These are phyloP conservation scores for Saitozyma sp. DNA, from an alignment of 768 basidiomycete species.

Conservation along the genomic window DNA sequence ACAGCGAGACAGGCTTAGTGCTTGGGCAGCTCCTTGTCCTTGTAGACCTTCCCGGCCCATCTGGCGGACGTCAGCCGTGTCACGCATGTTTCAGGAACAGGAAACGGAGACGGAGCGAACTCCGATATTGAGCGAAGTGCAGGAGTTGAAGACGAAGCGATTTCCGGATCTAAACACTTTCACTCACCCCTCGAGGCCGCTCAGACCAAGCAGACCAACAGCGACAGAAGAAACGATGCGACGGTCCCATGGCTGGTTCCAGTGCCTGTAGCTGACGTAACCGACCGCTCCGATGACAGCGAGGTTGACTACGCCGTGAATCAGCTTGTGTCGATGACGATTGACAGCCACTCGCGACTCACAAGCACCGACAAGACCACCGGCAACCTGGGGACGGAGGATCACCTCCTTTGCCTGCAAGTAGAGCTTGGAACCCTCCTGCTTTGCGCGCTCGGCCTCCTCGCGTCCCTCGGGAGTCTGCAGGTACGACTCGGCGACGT, in stretches of 20 bases:
- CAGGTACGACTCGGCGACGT: constrained; percentile 65
- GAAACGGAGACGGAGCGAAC: too few species aligned
- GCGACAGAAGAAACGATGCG: constrained; percentile 63
- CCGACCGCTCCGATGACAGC: constrained; percentile 61
- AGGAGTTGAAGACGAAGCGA: not conserved
- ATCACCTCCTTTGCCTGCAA: constrained; percentile 61
- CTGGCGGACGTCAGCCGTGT: constrained; percentile 32
- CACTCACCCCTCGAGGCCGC: constrained; percentile 69
- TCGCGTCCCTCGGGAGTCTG: constrained; percentile 63
- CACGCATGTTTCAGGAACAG: not conserved
- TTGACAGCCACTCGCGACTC: constrained; percentile 30
- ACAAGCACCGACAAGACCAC: constrained; percentile 66
- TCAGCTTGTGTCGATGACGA: not conserved
- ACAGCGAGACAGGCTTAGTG: too few species aligned
- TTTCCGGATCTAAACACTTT: not conserved
- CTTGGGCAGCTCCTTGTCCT: constrained; percentile 43
- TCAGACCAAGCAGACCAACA: constrained; percentile 63
- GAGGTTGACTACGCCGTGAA: constrained; percentile 61
- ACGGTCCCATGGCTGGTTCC: constrained; percentile 70
- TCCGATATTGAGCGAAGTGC: not conserved
- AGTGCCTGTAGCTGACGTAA: constrained; percentile 66
- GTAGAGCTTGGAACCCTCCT: constrained; percentile 60
- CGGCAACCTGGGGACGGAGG: constrained; percentile 66
- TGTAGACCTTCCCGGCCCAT: constrained; percentile 56
- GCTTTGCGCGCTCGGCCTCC: constrained; percentile 62